Percentiles rank a stretch among this genome's conserved stretches.
Evolutionary conservation across 768 basidiomycete genomes (phyloP).

Genomic region (Thelephora aurantiotincta): DNA sequence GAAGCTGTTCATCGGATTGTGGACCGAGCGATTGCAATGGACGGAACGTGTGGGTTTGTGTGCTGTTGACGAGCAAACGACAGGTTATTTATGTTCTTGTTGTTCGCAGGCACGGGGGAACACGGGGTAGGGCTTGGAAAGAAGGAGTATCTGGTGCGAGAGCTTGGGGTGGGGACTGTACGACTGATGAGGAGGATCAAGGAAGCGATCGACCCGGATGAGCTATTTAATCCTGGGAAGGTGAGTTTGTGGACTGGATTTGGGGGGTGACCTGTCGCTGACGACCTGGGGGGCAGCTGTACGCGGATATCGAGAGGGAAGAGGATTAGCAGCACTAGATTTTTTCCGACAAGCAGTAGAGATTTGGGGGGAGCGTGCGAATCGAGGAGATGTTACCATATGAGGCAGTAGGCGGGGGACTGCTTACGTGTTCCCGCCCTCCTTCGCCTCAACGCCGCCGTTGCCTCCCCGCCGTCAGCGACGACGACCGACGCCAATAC

Average conservation of each 20-base stretch:
- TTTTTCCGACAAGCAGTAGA: too few species aligned
- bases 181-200: conserved; percentile 38
- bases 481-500: too few species aligned
- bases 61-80: not conserved
- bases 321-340: too few species aligned
- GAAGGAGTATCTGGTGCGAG: conserved; percentile 29
- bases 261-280: too few species aligned
- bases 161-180: conserved; percentile 36
- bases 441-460: too few species aligned
- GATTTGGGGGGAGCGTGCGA: too few species aligned
- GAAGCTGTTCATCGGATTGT: conserved; percentile 20
- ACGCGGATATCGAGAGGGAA: too few species aligned
- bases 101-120: conserved; percentile 21
- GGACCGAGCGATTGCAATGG: conserved; percentile 20
- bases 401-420: too few species aligned
- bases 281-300: too few species aligned
- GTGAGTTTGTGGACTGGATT: conserved; percentile 5
- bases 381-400: too few species aligned
- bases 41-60: conserved; percentile 19
- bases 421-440: too few species aligned
- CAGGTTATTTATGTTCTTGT: not conserved
- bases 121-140: conserved; percentile 35
- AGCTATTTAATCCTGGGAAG: conserved; percentile 36
- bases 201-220: conserved; percentile 26
- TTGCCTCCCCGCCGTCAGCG: too few species aligned